These are phyloP conservation scores for Globisporangium echinulatum DNA, from an alignment of 352 stramenopile species.

Conservation along the genomic window DNA sequence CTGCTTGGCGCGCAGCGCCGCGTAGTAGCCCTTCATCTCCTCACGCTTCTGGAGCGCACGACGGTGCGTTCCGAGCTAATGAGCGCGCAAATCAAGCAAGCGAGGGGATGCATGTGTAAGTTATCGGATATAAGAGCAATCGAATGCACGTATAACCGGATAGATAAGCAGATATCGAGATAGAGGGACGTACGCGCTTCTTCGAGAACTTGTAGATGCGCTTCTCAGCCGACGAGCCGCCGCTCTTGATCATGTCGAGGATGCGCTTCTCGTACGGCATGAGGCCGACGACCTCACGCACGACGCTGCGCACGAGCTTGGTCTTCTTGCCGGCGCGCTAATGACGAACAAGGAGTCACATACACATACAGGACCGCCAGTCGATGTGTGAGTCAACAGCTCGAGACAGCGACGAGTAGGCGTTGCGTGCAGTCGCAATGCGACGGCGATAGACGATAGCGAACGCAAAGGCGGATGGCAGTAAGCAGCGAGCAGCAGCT, in stretches of 20 bases:
- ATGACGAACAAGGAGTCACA: background rate
- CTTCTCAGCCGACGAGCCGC: constrained; percentile 96
- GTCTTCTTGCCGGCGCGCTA: constrained; percentile 92
- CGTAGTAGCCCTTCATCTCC: constrained; percentile 98
- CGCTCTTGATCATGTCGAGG: constrained; percentile 99
- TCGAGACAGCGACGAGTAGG: no score
- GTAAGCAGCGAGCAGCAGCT: no score
- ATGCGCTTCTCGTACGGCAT: constrained; percentile 99
- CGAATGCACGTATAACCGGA: background rate
- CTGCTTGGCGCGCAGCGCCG: constrained; percentile 93
- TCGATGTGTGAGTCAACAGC: background rate
- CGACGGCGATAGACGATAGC: no score
- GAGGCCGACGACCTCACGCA: constrained; percentile 96
- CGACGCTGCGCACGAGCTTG: constrained; percentile 92
- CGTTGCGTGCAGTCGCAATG: no score
- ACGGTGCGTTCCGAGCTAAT: constrained; percentile 96
- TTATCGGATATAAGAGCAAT: background rate
- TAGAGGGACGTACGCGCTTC: constrained; percentile 78
- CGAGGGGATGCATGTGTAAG: background rate
- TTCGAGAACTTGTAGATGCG: constrained; percentile 99
- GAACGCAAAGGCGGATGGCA: no score
- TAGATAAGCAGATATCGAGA: background rate
- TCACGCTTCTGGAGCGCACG: constrained; percentile 97
- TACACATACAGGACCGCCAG: background rate
- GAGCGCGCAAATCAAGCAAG: background rate